These are phyloP conservation scores for Pichia norvegensis DNA, from an alignment of 1,139 yeast genomes.

Conservation along the genomic window DNA sequence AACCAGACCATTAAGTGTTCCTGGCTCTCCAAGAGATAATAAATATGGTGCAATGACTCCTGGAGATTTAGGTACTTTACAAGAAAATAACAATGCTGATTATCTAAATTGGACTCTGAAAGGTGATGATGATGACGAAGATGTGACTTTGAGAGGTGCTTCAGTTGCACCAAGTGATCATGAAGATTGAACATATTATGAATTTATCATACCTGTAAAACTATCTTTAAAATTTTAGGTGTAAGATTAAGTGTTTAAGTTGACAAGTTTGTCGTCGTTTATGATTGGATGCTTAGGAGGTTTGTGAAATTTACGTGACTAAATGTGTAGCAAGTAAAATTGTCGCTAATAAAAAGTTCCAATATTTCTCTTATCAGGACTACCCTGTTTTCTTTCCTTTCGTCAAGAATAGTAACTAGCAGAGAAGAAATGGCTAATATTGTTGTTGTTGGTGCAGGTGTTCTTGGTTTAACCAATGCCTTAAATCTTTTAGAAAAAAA, in stretches of 20 bases:
- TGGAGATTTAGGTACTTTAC: constrained; percentile 94
- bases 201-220: not conserved
- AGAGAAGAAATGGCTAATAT: constrained; percentile 17
- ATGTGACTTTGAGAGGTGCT: constrained; percentile 34
- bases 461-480: constrained; percentile 60
- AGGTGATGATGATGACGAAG: constrained; percentile 31
- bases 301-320: no score
- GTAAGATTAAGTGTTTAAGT: constrained; percentile 2
- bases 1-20: constrained; percentile 88
- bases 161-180: constrained; percentile 32
- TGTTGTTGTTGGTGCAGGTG: constrained; percentile 36
- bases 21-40: constrained; percentile 79
- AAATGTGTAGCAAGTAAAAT: no score
- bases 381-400: not conserved
- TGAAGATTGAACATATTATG: constrained; percentile 1
- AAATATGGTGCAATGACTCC: constrained; percentile 81
- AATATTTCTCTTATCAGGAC: not conserved
- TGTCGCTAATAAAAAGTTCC: no score
- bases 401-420: no score
- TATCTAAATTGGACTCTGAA: constrained; percentile 74
- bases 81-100: constrained; percentile 73
- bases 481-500: constrained; percentile 39
- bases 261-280: no score
- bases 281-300: no score
- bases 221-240: not conserved